These are phyloP conservation scores for Alternaria triticimaculans DNA, from an alignment of 2,329 filamentous ascomycete species.

Conservation along the genomic window DNA sequence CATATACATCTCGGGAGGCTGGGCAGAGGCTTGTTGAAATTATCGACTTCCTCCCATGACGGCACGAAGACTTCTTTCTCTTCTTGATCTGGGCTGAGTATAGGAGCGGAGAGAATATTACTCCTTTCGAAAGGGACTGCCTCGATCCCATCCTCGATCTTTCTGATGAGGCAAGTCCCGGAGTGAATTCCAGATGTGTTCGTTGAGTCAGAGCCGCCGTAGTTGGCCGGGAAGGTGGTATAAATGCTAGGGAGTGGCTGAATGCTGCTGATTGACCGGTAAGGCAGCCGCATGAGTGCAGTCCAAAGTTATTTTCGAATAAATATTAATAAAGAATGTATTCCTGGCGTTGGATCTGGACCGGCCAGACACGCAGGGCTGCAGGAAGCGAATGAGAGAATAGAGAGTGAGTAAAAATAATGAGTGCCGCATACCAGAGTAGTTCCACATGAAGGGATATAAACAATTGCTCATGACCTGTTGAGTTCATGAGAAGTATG, in stretches of 20 bases:
- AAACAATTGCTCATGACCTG: neutral
- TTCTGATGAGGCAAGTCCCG: conserved; percentile 14
- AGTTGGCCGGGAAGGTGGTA: conserved; percentile 29
- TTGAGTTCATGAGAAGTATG: neutral
- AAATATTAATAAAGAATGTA: neutral
- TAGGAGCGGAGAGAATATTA: conserved; percentile 32
- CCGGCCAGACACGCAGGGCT: conserved; percentile 20
- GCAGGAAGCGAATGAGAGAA: conserved; percentile 13
- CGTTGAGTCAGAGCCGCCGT: conserved; percentile 10
- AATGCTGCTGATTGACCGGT: conserved; percentile 29
- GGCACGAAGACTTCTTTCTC: conserved; percentile 38
- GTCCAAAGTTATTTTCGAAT: neutral
- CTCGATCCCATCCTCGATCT: conserved; percentile 40
- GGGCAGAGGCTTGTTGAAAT: conserved; percentile 33
- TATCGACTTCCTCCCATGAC: neutral
- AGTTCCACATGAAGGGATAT: conserved; percentile 16
- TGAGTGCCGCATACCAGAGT: conserved; percentile 21
- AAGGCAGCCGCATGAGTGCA: conserved; percentile 34
- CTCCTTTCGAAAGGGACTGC: conserved; percentile 38
- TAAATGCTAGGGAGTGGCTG: conserved; percentile 38
- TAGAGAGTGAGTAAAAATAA: conserved; percentile 21
- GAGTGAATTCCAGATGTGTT: conserved; percentile 17
- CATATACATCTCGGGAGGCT: conserved; percentile 27
- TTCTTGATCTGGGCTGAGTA: conserved; percentile 31
- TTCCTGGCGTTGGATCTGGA: conserved; percentile 7